Percentiles rank a stretch among this genome's conserved stretches.
These are phyloP conservation scores for Magnolia kwangsiensis DNA, from an alignment of 164 flowering plant species.

Conservation along the genomic window DNA sequence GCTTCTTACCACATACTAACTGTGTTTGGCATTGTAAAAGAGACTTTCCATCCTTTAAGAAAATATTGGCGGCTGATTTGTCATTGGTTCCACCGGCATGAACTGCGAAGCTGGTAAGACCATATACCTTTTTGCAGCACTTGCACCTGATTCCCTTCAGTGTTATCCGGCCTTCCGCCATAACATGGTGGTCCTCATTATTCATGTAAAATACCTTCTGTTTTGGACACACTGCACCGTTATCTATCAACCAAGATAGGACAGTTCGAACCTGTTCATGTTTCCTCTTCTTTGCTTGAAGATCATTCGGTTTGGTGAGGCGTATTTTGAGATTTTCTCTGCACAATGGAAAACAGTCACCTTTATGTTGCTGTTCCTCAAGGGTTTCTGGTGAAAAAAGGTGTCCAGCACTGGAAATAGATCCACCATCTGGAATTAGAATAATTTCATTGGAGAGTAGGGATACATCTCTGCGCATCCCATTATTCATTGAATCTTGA, in stretches of 20 bases:
- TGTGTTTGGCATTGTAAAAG: slow-evolving; percentile 65
- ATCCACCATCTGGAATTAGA: not conserved
- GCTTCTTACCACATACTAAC: slow-evolving; percentile 18
- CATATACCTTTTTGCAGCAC: slow-evolving; percentile 60
- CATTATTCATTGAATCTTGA: not conserved
- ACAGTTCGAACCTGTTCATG: slow-evolving; percentile 26
- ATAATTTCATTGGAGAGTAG: not conserved
- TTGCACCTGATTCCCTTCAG: slow-evolving; percentile 76
- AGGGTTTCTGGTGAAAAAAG: not conserved
- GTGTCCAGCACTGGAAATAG: not conserved
- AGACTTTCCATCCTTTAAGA: slow-evolving; percentile 78
- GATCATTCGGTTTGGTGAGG: not conserved
- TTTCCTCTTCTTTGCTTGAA: slow-evolving; percentile 1
- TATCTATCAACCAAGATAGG: slow-evolving; percentile 80
- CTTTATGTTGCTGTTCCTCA: not conserved
- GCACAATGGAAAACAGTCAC: not conserved
- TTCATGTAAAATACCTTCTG: slow-evolving; percentile 46
- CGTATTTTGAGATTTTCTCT: not conserved
- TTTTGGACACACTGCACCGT: slow-evolving; percentile 53
- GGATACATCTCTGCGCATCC: not conserved
- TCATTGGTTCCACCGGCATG: slow-evolving; percentile 58
- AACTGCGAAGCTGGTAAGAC: slow-evolving; percentile 45
- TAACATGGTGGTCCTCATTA: slow-evolving; percentile 16
- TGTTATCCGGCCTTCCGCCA: slow-evolving; percentile 53
- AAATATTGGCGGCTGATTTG: slow-evolving; percentile 57